Evolutionary conservation across 1,284 basidiomycete genomes (phyloP), one percentile per base, ranked within the genome.

Genomic region (Gymnopus androsaceus): DNA sequence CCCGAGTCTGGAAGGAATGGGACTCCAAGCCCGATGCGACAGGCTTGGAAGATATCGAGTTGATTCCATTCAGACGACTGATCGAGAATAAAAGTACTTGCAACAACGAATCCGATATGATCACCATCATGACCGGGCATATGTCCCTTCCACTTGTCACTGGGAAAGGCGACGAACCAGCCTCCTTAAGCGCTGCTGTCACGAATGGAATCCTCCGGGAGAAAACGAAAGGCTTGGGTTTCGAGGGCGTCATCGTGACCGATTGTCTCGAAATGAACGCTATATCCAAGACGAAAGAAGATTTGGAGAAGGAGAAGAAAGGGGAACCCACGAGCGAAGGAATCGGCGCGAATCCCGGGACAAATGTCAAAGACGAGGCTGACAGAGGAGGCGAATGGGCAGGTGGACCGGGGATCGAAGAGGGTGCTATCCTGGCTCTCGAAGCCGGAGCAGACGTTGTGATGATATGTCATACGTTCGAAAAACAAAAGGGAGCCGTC

Each of bases 211-310:
- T 88, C 11, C 70, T 87, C 17, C 74, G 83, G 28, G 65, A 67
- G 0, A 69, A 76, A 30, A 48, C 31, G 14, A 34, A 27, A 4
- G 37, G 38, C 5, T 60, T 87, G 59, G 73, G 72, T 3, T 87
- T 77, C 67, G 42, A 70, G 1, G 83, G 84, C 1, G 77, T 87
- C 23, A 68, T 85, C 15, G 84, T 86, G 23, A 87, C 85, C 0
- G 85, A 87, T 65, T 87, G 85, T 61, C 70, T 88, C 17, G 85
- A 87, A 69, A 88, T 89, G 87, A 81, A 83, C 47, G 85, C 87
- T 14, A 79, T 88, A 15, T 76, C 80, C 0, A 73, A 75, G 30
- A 61, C 66, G 5, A 55, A 64, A 8, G 66, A 19, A 33, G 27
- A 41, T 51, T 31, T 51, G 15, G n/a, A 3, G 37, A 41, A 41